Percentiles rank a stretch among this genome's conserved stretches.
These are phyloP conservation scores for Solanum virginianum DNA, from an alignment of 257 asterid species.

Conservation along the genomic window DNA sequence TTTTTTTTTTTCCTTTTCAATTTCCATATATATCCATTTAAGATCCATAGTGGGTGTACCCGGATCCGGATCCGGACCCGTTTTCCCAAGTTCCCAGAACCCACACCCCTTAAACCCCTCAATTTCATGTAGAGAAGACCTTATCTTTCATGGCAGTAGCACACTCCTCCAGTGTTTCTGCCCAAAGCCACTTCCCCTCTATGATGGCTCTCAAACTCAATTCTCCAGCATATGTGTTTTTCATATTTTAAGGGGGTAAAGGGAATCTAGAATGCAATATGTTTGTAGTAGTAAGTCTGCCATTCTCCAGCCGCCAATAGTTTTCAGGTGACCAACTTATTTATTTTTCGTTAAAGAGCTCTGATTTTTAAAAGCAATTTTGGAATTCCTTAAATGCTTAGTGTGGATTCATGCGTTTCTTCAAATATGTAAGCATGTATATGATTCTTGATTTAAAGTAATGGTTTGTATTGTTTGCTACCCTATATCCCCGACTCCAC, in stretches of 20 bases:
- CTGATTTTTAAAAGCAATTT: not conserved
- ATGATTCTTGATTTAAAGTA: not conserved
- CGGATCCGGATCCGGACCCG: not conserved
- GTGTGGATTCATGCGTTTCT: not conserved
- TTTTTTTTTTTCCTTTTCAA: not conserved
- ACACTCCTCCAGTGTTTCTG: not conserved
- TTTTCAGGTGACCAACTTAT: conserved; percentile 22
- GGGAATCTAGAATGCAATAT: not conserved
- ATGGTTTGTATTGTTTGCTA: not conserved
- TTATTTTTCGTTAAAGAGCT: not conserved
- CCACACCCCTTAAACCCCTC: not conserved
- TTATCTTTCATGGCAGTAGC: not conserved
- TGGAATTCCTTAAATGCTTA: not conserved
- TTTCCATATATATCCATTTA: not conserved
- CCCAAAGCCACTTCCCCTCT: not conserved
- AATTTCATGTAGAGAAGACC: not conserved
- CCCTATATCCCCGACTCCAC: not conserved
- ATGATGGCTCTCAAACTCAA: conserved; percentile 46
- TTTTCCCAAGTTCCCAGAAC: not conserved
- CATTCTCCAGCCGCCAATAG: conserved; percentile 23
- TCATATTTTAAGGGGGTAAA: not conserved
- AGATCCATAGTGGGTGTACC: not conserved
- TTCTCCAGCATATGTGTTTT: conserved; percentile 6
- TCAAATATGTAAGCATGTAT: not conserved
- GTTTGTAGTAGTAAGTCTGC: not conserved